These are phyloP conservation scores for Inga leiocalycina DNA, from an alignment of 306 rosid species.

Conservation along the genomic window DNA sequence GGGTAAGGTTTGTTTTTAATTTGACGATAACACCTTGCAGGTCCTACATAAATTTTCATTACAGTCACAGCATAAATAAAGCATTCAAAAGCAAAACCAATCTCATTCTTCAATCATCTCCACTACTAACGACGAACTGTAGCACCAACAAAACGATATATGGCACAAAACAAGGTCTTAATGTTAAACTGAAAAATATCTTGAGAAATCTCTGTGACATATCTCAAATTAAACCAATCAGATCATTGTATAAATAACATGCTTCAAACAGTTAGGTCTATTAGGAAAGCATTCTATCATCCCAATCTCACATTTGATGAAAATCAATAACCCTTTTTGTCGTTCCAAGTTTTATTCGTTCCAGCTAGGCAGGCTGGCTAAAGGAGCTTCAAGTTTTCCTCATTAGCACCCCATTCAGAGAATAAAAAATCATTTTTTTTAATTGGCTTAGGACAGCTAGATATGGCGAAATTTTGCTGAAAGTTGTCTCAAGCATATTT, in stretches of 20 bases:
- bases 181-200: background rate
- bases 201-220: background rate
- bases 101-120: background rate
- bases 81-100: background rate
- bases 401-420: too few species aligned
- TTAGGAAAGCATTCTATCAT: background rate
- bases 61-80: background rate
- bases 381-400: background rate
- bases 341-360: too few species aligned
- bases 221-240: background rate
- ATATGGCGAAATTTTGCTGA: background rate
- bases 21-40: constrained; percentile 84
- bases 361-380: background rate
- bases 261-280: too few species aligned
- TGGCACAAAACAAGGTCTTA: background rate
- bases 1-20: constrained; percentile 88
- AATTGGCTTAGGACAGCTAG: too few species aligned
- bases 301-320: background rate
- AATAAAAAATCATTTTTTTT: too few species aligned
- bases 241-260: background rate
- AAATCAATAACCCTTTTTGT: background rate
- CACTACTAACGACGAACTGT: background rate
- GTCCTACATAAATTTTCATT: constrained; percentile 51
- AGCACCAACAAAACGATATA: background rate
- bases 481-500: background rate